Evolutionary conservation across 306 rosid genomes (phyloP), one percentile per base, ranked within the genome.

Genomic region (Quillaja saponaria): DNA sequence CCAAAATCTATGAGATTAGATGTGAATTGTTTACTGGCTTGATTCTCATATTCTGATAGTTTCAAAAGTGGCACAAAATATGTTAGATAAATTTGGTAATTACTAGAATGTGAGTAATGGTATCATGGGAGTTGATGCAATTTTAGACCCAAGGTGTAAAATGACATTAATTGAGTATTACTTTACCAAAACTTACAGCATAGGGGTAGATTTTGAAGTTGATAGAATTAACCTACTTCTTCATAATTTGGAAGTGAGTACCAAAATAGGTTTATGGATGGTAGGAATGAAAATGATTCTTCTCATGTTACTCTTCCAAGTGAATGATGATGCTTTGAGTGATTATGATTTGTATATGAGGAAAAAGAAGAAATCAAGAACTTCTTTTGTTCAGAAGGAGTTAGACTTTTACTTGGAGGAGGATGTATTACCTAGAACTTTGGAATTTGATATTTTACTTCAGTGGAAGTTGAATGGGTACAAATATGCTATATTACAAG

Each of bases 101-200:
- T n/a, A n/a, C n/a, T n/a, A n/a, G n/a, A n/a, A n/a, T n/a, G n/a
- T n/a, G 18, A 34, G 17, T 16, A 53, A 63, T 17, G 8, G 33
- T 4, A n/a, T 64, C 0, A 28, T 51, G 39, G 49, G 9, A 2
- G 21, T 64, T 6, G 15, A 37, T 21, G 8, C 16, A 15, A 13
- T 38, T 20, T 35, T 50, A 10, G 64, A 67, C 25, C 64, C 39
- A 1, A 45, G 57, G 3, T 34, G 8, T 14, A 56, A 67, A 11
- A 11, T 67, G 15, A 55, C n/a, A 38, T 33, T 46, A 1, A 7
- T 46, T 47, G 34, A 64, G 5, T 49, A 1, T 19, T 35, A 12
- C 5, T 64, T 49, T n/a, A n/a, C 49, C 12, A 13, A 0, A 1
- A 35, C 49, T 1, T 64, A 12, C 13, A 12, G 33, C 7, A 4